Evolutionary conservation across 169 alveolate genomes (phyloP).

Genomic region (Plasmodium berghei): DNA sequence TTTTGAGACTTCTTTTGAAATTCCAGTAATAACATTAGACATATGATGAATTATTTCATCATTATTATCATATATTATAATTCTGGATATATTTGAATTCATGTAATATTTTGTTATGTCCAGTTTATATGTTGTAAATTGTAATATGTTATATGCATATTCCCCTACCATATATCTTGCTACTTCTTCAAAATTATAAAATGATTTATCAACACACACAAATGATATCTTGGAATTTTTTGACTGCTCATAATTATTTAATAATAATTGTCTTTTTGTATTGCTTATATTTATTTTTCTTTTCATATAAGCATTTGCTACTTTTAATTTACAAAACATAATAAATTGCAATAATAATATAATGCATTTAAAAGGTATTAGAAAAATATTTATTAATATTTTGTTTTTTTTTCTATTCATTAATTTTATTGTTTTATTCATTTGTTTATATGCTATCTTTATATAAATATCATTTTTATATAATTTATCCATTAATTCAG

Average conservation of each 20-base stretch:
- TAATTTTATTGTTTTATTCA: slow-evolving; percentile 24
- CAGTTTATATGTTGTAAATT: slow-evolving; percentile 61
- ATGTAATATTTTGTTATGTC: slow-evolving; percentile 72
- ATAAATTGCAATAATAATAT: slow-evolving; percentile 36
- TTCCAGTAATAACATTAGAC: slow-evolving; percentile 64
- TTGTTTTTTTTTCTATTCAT: slow-evolving; percentile 49
- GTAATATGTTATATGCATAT: slow-evolving; percentile 64
- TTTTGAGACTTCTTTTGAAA: slow-evolving; percentile 66
- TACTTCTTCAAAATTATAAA: slow-evolving; percentile 63
- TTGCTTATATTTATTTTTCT: slow-evolving; percentile 14
- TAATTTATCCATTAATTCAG: slow-evolving; percentile 31
- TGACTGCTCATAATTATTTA: neutral
- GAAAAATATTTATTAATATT: slow-evolving; percentile 15
- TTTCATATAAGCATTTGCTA: slow-evolving; percentile 16
- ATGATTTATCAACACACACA: slow-evolving; percentile 67
- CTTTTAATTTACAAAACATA: slow-evolving; percentile 38
- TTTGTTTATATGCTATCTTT: slow-evolving; percentile 31
- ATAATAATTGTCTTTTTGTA: neutral
- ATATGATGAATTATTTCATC: slow-evolving; percentile 75
- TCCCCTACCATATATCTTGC: slow-evolving; percentile 76
- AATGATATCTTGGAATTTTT: slow-evolving; percentile 35
- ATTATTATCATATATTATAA: slow-evolving; percentile 59
- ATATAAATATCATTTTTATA: slow-evolving; percentile 44
- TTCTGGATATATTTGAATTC: slow-evolving; percentile 58
- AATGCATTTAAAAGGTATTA: slow-evolving; percentile 36